A percentile compares a stretch with the other conserved stretches of the same genome.
Conservation (phyloP, 208 protist genomes). For the Naegleria gruberi region DNA sequence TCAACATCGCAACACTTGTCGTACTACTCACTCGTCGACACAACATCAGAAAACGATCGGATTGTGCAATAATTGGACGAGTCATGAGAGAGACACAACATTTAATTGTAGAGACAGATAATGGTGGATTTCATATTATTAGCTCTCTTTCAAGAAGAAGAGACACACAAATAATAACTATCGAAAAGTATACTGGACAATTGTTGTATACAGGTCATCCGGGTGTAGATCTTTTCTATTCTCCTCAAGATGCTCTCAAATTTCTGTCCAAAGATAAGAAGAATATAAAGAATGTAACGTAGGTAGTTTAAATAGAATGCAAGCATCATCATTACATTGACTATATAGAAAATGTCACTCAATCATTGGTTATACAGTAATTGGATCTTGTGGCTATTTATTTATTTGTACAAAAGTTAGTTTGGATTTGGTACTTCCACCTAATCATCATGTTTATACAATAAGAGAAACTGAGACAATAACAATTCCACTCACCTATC, state of each 20-base stretch:
- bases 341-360: conserved; percentile 16
- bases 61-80: background rate
- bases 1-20: too few relatives aligned
- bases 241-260: conserved; percentile 20
- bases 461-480: conserved; percentile 19
- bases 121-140: conserved; percentile 41
- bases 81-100: conserved; percentile 2
- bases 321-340: conserved; percentile 29
- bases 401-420: conserved; percentile 37
- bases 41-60: too few relatives aligned
- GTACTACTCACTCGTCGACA: too few relatives aligned
- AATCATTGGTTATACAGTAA: conserved; percentile 20
- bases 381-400: background rate
- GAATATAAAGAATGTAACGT: conserved; percentile 38
- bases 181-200: conserved; percentile 44
- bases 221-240: conserved; percentile 33
- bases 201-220: conserved; percentile 29
- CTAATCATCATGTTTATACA: conserved; percentile 25
- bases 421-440: conserved; percentile 37
- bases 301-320: conserved; percentile 24
- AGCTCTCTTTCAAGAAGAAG: conserved; percentile 39
- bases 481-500: background rate
- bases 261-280: conserved; percentile 35
- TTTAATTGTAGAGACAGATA: background rate
- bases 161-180: conserved; percentile 53